Base-by-base conservation (phyloP, 768 basidiomycete genomes). In the Gloeophyllum trabeum region DNA sequence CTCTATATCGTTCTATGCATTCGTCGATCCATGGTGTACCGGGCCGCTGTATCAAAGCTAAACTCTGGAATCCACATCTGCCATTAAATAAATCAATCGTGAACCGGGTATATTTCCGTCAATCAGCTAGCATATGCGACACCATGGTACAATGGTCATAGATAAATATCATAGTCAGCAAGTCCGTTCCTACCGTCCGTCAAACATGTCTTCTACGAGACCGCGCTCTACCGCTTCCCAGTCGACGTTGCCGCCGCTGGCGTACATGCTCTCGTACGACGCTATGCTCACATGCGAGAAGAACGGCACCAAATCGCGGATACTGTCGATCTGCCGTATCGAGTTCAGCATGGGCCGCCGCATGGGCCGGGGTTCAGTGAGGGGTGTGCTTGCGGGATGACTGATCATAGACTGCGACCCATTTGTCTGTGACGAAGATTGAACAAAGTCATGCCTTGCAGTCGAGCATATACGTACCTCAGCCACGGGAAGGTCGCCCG, bases 221-320 rank as follows among this genome's bases (percentile, higher is more conserved):
- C 81, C 77, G 36, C 66, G 69, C 60, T 98, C 94, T 18, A 99
- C 81, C 2, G 79, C 79, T 24, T 79, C 81, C 91, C 89, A 94
- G 55, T 98, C 93, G 16, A 98, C 67, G 43, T 73, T 78, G 0
- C 84, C 81, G 12, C 75, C 76, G 49, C 82, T 82, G 5, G 76
- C 75, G 58, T 97, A 99, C 37, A 94, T 73, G 45, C 83, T 84
- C 62, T 98, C 91, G 56, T 91, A 98, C 6, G 85, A 82, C 4
- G 81, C 69, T 40, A 94, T 78, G 59, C 91, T 94, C 39, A 92
- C 81, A 43, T 80, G 74, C 1, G 89, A 80, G 60, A 98, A 92
- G 67, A 99, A 99, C 1, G 82, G 75, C n/a, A 80, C 71, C 20
- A 99, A 65, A 53, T 96, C 87, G 26, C 79, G 74, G 32, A 96